Evolutionary conservation across 495 filamentous ascomycete genomes (phyloP), one percentile per base, ranked within the genome.

Genomic region (Aspergillus panamensis): DNA sequence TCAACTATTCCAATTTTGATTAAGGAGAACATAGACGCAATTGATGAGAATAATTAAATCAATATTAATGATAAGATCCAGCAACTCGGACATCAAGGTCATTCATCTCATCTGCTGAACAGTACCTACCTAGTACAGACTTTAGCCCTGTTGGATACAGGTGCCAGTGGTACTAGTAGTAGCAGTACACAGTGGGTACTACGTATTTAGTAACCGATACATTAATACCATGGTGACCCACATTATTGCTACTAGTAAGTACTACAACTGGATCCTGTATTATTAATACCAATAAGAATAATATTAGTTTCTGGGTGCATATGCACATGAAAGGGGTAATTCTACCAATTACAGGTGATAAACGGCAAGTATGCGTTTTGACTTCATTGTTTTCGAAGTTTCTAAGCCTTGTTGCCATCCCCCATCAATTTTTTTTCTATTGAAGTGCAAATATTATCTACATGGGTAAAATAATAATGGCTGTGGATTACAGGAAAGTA

Each of bases 261-360:
- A n/a, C n/a, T n/a, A n/a, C 54, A 51, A 62, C 60, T 55, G 55
- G 50, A 53, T 55, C 35, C 35, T 7, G 8, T 39, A 7, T 37
- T 37, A 37, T 14, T 9, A 8, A 1, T 39, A 39, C 14, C 14
- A 39, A 3, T 39, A 39, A 12, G 35, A 39, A 10, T 39, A 3
- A 39, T 13, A 43, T 53, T 56, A 40, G 39, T 21, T 14, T 51
- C 45, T 29, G 16, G n/a, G 42, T 40, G 32, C 32, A 47, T 56
- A 62, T 63, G 61, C 61, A 63, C 61, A 59, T 63, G 61, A 63
- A 59, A 63, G 56, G 61, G 56, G 52, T 53, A 48, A 53, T 45
- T 40, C 39, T 44, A 31, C 29, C 60, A 55, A 35, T 51, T 55
- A 31, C 12, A 8, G 19, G 51, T 43, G 35, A 35, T 20, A 35